Percentiles rank a stretch among this genome's conserved stretches.
Evolutionary conservation across 1,139 yeast genomes (phyloP).

Genomic region (Petasospora rhodanensis): DNA sequence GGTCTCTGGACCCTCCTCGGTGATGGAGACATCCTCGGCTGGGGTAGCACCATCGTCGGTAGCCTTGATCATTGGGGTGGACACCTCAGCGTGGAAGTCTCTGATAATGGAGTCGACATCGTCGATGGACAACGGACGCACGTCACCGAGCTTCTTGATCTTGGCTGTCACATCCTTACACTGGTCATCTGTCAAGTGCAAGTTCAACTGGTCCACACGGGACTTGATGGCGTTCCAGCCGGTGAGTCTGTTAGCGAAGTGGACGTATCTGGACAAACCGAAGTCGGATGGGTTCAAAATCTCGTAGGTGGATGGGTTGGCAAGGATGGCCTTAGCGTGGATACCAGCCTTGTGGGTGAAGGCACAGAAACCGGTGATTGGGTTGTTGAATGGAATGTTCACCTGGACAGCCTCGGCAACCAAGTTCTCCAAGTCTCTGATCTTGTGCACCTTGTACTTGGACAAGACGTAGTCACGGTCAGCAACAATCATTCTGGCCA

Average conservation of each 20-base stretch:
- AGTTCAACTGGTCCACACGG: conserved; percentile 94
- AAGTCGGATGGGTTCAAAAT: conserved; percentile 92
- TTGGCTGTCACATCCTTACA: conserved; percentile 91
- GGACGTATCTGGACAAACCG: conserved; percentile 92
- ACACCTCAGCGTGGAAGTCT: conserved; percentile 75
- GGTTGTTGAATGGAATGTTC: conserved; percentile 96
- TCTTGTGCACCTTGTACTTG: conserved; percentile 92
- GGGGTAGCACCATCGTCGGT: conserved; percentile 25
- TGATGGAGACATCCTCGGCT: conserved; percentile 24
- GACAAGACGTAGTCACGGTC: conserved; percentile 94
- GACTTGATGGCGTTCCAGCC: conserved; percentile 99
- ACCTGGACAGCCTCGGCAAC: conserved; percentile 98
- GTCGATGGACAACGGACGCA: conserved; percentile 89
- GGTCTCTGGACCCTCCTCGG: conserved; percentile 25
- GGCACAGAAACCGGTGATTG: conserved; percentile 98
- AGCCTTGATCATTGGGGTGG: conserved; percentile 36
- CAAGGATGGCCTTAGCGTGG: conserved; percentile 97
- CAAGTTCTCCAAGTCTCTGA: conserved; percentile 90
- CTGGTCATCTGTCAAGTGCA: conserved; percentile 86
- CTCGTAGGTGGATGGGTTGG: conserved; percentile 97
- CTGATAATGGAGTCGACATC: conserved; percentile 97
- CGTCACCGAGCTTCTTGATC: conserved; percentile 92
- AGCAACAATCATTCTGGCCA: conserved; percentile 99
- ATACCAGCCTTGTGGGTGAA: conserved; percentile 99
- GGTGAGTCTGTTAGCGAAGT: conserved; percentile 94